Conservation (phyloP, 2,329 filamentous ascomycete species). For the Mycosphaerella arachidis region DNA sequence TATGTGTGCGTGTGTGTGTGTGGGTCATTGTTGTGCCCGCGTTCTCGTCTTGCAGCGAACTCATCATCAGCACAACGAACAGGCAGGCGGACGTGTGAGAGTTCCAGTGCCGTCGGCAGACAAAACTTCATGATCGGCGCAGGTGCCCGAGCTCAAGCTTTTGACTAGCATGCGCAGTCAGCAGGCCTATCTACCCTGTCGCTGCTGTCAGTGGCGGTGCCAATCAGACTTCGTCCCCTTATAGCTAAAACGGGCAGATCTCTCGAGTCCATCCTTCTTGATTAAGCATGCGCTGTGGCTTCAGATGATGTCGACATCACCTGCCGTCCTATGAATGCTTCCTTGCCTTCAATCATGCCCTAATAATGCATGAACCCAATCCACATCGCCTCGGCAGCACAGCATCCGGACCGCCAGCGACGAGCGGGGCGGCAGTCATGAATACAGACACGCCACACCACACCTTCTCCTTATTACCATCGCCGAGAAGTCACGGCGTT, state of each 20-base stretch:
- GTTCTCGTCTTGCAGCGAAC: slow-evolving; percentile 7
- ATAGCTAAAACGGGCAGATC: slow-evolving; percentile 7
- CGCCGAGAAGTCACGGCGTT: too few relatives aligned
- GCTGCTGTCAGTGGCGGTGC: neutral
- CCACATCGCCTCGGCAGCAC: neutral
- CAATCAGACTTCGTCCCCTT: slow-evolving; percentile 4
- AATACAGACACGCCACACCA: too few relatives aligned
- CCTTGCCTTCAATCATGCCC: neutral
- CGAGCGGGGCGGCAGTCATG: neutral
- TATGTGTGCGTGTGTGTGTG: too few relatives aligned
- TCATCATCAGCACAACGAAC: neutral
- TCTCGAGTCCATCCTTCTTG: neutral
- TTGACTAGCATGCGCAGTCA: neutral
- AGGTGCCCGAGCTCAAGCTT: slow-evolving; percentile 1
- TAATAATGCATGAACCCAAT: neutral
- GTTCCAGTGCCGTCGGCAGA: neutral
- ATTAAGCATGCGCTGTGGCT: neutral
- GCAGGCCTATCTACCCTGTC: neutral
- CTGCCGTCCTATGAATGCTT: neutral
- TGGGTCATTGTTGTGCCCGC: neutral
- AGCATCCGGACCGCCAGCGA: neutral
- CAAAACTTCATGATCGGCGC: slow-evolving; percentile 5
- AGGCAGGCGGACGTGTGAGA: neutral
- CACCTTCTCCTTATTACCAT: neutral
- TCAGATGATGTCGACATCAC: neutral